Evolutionary conservation across 345 rosid genomes (phyloP), one percentile per base, ranked within the genome.

Genomic region (Pistacia vera): DNA sequence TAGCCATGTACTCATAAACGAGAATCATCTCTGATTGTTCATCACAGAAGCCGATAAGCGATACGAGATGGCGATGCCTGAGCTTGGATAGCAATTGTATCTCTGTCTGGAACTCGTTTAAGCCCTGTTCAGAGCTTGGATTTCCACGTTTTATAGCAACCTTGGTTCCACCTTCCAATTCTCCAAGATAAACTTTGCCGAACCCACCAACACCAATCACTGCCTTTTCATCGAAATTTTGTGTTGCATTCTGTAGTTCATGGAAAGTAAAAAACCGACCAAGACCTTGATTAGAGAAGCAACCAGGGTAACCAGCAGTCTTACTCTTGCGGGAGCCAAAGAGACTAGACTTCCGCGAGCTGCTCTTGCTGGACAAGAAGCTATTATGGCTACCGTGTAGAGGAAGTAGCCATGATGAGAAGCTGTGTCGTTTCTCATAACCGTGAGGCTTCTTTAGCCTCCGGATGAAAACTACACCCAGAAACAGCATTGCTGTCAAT

Each of bases 61-160:
- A 88, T 8, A 92, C 97, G 0, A 94, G 89, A 58, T 94, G 98
- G 16, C 97, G 88, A 59, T 91, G 98, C 75, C 97, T 82, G 30
- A 92, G 91, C 76, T 88, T 91, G 46, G 98, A 92, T 8, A 92
- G 77, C 98, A 94, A 88, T 63, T 92, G 92, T 74, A 91, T 92
- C 85, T 94, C 97, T 2, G 93, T 94, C 67, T 92, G 96, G 82
- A 92, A 94, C 81, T 94, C 98, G 35, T 84, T 91, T 74, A 91
- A 87, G 12, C 97, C 98, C 75, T 91, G 98, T 70, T 88, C 91
- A 17, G 94, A 91, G 20, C 95, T 81, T 0, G 82, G 86, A 78
- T 61, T 88, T 63, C 94, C 97, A 74, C 98, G 75, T 73, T 94
- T 94, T 30, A 92, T 90, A 0, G 96, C 96, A 5, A 89, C 78